phyloP scores from a whole-genome alignment of 306 rosid species.

The Cucumis hystrix region DNA sequence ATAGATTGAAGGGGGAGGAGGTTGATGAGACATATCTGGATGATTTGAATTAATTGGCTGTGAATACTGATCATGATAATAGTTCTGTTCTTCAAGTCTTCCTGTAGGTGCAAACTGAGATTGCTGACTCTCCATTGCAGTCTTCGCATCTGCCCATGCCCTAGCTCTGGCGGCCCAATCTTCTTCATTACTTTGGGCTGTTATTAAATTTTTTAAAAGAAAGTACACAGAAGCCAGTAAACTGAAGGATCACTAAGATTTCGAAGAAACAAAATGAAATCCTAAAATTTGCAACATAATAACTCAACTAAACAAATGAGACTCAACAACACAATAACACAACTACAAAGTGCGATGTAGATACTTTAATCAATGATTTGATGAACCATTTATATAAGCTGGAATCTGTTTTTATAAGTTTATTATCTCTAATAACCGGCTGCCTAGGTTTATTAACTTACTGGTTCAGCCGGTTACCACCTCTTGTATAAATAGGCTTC shows the following conservation, averaged over 20 bases:
- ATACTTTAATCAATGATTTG: no score
- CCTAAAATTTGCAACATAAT: neutral
- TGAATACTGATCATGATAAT: constrained; percentile 62
- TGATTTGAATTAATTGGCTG: constrained; percentile 35
- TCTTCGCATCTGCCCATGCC: constrained; percentile 94
- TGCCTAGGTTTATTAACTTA: no score
- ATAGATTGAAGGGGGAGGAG: constrained; percentile 43
- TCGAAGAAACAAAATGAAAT: neutral
- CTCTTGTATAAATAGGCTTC: no score
- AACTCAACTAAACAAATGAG: neutral
- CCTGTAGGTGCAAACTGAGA: constrained; percentile 46
- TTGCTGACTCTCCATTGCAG: constrained; percentile 62
- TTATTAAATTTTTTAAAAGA: neutral
- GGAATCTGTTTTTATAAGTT: no score
- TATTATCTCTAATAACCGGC: no score
- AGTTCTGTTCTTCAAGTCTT: constrained; percentile 59
- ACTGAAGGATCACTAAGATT: neutral
- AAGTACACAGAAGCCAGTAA: neutral
- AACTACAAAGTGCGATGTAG: neutral
- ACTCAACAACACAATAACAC: neutral
- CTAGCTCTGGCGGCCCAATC: constrained; percentile 97
- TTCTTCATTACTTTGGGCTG: constrained; percentile 50
- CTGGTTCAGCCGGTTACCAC: no score
- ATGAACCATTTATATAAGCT: no score
- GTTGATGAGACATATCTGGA: constrained; percentile 47